A percentile compares a stretch with the other conserved stretches of the same genome.
Conservation (phyloP, 352 stramenopile species). For the Aphanomyces cochlioides region DNA sequence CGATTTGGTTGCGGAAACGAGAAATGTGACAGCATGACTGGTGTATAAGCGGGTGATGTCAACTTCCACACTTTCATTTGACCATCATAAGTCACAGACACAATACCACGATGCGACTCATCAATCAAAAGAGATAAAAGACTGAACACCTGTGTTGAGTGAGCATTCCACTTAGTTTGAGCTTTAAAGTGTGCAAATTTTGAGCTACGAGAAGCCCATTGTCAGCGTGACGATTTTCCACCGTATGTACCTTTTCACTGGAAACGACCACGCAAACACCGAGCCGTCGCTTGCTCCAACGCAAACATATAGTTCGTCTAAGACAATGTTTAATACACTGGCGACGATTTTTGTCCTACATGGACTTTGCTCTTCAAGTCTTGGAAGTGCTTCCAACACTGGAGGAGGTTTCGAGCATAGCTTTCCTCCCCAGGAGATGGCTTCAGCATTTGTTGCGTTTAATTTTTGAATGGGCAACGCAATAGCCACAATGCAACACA, state of each 20-base stretch:
- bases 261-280: not conserved
- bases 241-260: not conserved
- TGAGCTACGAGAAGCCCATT: too few relatives aligned
- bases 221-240: too few relatives aligned
- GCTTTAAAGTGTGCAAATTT: too few relatives aligned
- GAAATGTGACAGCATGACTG: constrained; percentile 6
- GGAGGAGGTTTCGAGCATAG: not conserved
- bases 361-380: not conserved
- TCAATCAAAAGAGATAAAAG: not conserved
- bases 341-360: not conserved
- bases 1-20: not conserved
- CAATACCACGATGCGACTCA: not conserved
- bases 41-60: not conserved
- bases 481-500: not conserved
- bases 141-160: not conserved
- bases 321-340: not conserved
- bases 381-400: not conserved
- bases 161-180: not conserved
- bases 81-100: constrained; percentile 12
- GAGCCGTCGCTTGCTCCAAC: not conserved
- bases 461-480: not conserved
- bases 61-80: constrained; percentile 16
- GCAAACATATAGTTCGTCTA: not conserved
- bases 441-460: not conserved
- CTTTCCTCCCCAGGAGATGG: constrained; percentile 12